phyloP scores from a whole-genome alignment of 129 eudicot genomes.

The Helianthus tuberosus region DNA sequence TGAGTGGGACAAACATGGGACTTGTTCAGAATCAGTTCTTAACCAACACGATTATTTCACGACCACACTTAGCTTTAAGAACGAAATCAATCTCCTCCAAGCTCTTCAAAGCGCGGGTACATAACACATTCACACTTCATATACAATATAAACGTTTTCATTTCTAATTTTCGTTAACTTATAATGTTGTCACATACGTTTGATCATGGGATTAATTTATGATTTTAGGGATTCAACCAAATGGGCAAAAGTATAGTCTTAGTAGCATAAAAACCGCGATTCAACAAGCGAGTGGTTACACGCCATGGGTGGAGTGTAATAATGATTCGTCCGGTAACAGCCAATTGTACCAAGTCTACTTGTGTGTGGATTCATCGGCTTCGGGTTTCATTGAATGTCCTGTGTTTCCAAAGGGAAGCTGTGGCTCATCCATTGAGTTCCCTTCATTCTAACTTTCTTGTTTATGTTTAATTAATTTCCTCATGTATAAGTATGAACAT shows the following conservation, averaged over 20 bases:
- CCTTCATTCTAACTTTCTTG: constrained; percentile 48
- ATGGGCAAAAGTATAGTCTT: constrained; percentile 50
- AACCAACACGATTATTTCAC: constrained; percentile 63
- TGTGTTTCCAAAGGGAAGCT: constrained; percentile 60
- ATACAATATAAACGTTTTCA: neutral
- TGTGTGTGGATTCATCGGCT: constrained; percentile 69
- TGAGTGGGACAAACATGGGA: constrained; percentile 93
- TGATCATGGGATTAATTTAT: neutral
- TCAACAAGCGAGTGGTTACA: constrained; percentile 52
- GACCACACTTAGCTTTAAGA: constrained; percentile 60
- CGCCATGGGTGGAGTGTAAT: constrained; percentile 73
- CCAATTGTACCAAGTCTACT: constrained; percentile 71
- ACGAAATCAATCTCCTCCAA: constrained; percentile 54
- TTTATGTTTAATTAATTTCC: neutral
- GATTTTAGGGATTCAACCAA: constrained; percentile 56
- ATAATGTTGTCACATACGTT: neutral
- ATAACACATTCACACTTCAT: too few relatives aligned
- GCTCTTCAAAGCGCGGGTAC: constrained; percentile 57
- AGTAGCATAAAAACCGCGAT: constrained; percentile 55
- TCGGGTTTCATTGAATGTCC: constrained; percentile 72
- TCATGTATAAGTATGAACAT: constrained; percentile 1
- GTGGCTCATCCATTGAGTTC: constrained; percentile 56
- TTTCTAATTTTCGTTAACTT: neutral
- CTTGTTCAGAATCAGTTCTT: constrained; percentile 70
- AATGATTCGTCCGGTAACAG: constrained; percentile 58